A percentile compares a stretch with the other conserved stretches of the same genome.
These are phyloP conservation scores for Achlya hypogyna DNA, from an alignment of 352 stramenopile genomes.

Conservation along the genomic window DNA sequence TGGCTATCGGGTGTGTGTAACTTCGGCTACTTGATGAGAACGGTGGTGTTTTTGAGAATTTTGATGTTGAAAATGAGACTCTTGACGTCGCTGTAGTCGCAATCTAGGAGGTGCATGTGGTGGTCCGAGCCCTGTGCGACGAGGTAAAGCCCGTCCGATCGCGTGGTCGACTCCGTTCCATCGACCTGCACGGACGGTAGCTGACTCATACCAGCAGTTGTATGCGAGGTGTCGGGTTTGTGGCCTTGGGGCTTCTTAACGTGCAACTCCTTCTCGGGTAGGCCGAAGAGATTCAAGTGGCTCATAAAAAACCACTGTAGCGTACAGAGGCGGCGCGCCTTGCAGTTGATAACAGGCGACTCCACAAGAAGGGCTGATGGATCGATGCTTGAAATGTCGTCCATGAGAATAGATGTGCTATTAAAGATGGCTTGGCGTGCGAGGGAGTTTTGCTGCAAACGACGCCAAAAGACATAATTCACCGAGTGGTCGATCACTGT, in stretches of 20 bases:
- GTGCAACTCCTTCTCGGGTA: constrained; percentile 16
- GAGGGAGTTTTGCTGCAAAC: constrained; percentile 7
- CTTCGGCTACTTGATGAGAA: constrained; percentile 9
- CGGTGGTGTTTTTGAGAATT: constrained; percentile 2
- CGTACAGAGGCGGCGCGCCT: constrained; percentile 7
- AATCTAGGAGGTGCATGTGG: constrained; percentile 13
- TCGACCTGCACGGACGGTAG: not conserved
- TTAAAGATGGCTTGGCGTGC: constrained; percentile 17
- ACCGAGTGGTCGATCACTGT: not conserved
- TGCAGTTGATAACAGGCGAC: not conserved
- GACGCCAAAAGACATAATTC: not conserved
- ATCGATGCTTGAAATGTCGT: not conserved
- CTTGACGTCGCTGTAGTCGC: constrained; percentile 9
- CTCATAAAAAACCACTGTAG: constrained; percentile 18
- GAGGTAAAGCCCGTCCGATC: not conserved
- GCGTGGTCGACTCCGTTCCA: not conserved
- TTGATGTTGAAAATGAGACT: constrained; percentile 19
- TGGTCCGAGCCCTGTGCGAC: constrained; percentile 2
- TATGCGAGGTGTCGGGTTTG: not conserved
- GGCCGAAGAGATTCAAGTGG: constrained; percentile 8
- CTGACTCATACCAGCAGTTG: not conserved
- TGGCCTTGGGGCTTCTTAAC: not conserved
- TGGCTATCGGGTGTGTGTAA: no score
- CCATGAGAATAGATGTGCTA: not conserved
- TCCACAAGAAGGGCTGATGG: not conserved